Evolutionary conservation across 768 basidiomycete genomes (phyloP).

Genomic region (Sutorius australiensis): DNA sequence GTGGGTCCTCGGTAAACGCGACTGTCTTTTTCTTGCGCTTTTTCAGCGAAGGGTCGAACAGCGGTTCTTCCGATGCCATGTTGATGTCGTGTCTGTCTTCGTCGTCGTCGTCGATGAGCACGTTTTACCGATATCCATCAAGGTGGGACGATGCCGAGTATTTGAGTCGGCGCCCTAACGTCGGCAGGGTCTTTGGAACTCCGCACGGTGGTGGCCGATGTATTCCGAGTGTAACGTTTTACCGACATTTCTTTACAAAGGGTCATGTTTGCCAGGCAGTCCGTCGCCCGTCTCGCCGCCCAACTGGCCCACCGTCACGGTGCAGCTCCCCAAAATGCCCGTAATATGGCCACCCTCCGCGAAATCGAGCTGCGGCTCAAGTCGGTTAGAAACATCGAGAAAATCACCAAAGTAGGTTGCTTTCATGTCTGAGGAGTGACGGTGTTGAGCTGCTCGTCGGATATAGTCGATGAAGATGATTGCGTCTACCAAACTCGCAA

Average conservation of each 20-base stretch:
- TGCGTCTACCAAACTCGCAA: conserved; percentile 93
- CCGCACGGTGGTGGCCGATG: conserved; percentile 39
- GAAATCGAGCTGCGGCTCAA: conserved; percentile 96
- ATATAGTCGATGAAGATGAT: conserved; percentile 97
- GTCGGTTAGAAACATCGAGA: conserved; percentile 97
- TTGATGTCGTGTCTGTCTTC: conserved; percentile 11
- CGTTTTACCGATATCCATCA: conserved; percentile 9
- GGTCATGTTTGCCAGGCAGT: conserved; percentile 49
- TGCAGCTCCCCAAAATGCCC: conserved; percentile 46
- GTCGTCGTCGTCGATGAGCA: conserved; percentile 17
- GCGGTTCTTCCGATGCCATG: conserved; percentile 68
- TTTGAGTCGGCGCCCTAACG: conserved; percentile 22
- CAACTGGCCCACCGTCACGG: conserved; percentile 38
- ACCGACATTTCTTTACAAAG: conserved; percentile 3
- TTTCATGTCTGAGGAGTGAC: neutral
- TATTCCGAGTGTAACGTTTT: conserved; percentile 21
- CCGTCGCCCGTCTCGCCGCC: conserved; percentile 40
- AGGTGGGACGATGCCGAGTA: conserved; percentile 21
- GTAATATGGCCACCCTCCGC: conserved; percentile 95
- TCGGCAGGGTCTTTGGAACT: conserved; percentile 17
- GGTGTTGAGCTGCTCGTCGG: conserved; percentile 3
- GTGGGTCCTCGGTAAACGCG: conserved; percentile 79
- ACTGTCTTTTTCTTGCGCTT: conserved; percentile 88
- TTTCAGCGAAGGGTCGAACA: conserved; percentile 82
- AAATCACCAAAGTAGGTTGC: conserved; percentile 90